These are phyloP conservation scores for Microcyclospora pomicola DNA, from an alignment of 2,329 filamentous ascomycete genomes.

Conservation along the genomic window DNA sequence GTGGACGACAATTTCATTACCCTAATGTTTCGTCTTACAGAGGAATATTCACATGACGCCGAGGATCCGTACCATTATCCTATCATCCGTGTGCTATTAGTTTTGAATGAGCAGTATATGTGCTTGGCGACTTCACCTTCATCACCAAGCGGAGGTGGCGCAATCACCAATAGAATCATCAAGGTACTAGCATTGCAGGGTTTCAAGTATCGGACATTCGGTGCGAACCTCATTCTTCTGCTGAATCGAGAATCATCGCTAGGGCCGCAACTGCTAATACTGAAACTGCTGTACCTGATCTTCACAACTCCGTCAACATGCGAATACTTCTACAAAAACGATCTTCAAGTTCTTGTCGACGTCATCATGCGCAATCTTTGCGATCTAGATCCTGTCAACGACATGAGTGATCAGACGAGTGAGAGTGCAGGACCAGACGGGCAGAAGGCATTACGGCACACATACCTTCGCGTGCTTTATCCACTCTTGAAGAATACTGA, in stretches of 20 bases:
- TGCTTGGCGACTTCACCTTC: slow-evolving; percentile 45
- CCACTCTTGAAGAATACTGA: slow-evolving; percentile 87
- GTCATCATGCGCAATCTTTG: slow-evolving; percentile 95
- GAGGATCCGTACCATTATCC: slow-evolving; percentile 93
- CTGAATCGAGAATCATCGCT: slow-evolving; percentile 90
- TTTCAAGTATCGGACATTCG: slow-evolving; percentile 77
- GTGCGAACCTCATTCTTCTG: slow-evolving; percentile 90
- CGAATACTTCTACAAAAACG: slow-evolving; percentile 98
- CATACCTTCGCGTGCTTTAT: slow-evolving; percentile 84
- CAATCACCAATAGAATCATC: slow-evolving; percentile 81
- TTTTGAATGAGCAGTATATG: slow-evolving; percentile 98
- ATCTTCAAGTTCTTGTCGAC: slow-evolving; percentile 83
- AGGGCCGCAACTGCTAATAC: slow-evolving; percentile 83
- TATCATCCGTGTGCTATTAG: slow-evolving; percentile 81
- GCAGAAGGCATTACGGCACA: slow-evolving; percentile 57
- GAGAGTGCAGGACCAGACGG: slow-evolving; percentile 12
- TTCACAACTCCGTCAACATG: slow-evolving; percentile 86
- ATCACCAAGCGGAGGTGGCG: slow-evolving; percentile 28
- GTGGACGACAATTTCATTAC: slow-evolving; percentile 67
- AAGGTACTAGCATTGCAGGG: slow-evolving; percentile 78
- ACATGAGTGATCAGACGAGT: slow-evolving; percentile 13
- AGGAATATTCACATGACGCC: slow-evolving; percentile 71
- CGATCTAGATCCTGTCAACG: slow-evolving; percentile 72
- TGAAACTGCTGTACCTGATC: slow-evolving; percentile 87
- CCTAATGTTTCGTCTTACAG: slow-evolving; percentile 75